Base-by-base conservation (phyloP, 129 eudicot species). In the Ambrosia trifida region DNA sequence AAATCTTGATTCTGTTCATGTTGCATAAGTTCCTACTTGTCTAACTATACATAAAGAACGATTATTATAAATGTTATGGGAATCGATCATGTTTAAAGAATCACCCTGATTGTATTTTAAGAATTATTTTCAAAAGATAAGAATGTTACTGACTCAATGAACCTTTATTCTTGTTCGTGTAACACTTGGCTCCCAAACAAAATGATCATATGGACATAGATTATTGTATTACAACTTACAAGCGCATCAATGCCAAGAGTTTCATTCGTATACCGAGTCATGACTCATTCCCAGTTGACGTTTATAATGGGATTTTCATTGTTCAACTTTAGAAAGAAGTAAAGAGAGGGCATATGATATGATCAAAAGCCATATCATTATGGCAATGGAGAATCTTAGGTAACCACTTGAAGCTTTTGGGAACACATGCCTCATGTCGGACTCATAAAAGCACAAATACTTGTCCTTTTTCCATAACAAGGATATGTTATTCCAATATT, bases 391-490 rank as follows among this genome's bases (percentile, higher is more conserved):
- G 76, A 77, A 76, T 76, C 75, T 62, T 69, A 28, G 6, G 60
- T 40, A 51, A 50, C 71, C 71, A 64, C 79, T 74, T 1, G 32
- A n/a, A 11, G 52, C n/a, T 35, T 20, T 40, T 65, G 32, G 72
- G 58, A 69, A 61, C 76, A 69, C 56, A 61, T 69, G 45, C 81
- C 69, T 49, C 80, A 67, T 67, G 74, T 47, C 68, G 61, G 59
- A 17, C 33, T 47, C 14, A 35, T 36, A 9, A 46, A 6, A 20
- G 74, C 75, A 68, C 74, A 18, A 63, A 62, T 36, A 50, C 43
- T 59, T 28, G 1, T 8, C 43, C 7, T 12, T 20, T 47, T 18
- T 38, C 69, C 36, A 62, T 47, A 32, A 62, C 24, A 46, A 6
- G 51, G 17, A 33, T 72, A 32, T 18, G 11, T 73, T 1, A 19